Evolutionary conservation across 2,329 filamentous ascomycete genomes (phyloP), one percentile per base, ranked within the genome.

Genomic region (Stenocarpella maydis): DNA sequence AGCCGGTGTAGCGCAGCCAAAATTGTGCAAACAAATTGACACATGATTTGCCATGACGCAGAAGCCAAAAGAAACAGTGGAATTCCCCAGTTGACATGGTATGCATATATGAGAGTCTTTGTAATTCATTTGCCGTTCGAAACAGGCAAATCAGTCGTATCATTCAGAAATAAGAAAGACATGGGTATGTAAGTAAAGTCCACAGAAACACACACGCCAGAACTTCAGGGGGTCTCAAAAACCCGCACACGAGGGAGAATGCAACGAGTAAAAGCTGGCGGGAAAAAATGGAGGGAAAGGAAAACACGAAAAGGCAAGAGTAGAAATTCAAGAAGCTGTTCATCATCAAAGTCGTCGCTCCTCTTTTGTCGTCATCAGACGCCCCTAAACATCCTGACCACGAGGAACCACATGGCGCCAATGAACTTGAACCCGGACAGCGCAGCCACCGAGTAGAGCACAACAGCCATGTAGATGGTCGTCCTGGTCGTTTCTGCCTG

Each of bases 351-450:
- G 64, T 58, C 64, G 37, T 67, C 52, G 41, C 58, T 61, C 24
- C 58, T 61, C 58, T 58, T 24, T 31, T n/a, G 7, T 47, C 49
- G 24, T 53, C 49, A 69, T 65, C 45, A 91, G 69, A 91, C 89
- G 74, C 89, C 89, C 72, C 94, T 89, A 80, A 97, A 95, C 88
- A 97, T 87, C 76, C 94, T 87, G 69, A 95, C 91, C 74, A 98
- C 86, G 84, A 99, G 87, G 83, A 98, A 98, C 93, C 94, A 97
- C 81, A 93, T 85, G 0, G 93, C 93, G 3, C 95, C 95, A 28
- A 95, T 82, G 75, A 98, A 97, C 78, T 95, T 93, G 81, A 98
- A 95, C 2, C 90, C 88, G 28, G 92, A 94, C 68, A 98, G 80
- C 2, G 84, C 94, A 0, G 94, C 95, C 49, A 98, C 95, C 78